Base-by-base conservation (phyloP, 2,329 filamentous ascomycete genomes). In the Trichoderma koningiopsis region DNA sequence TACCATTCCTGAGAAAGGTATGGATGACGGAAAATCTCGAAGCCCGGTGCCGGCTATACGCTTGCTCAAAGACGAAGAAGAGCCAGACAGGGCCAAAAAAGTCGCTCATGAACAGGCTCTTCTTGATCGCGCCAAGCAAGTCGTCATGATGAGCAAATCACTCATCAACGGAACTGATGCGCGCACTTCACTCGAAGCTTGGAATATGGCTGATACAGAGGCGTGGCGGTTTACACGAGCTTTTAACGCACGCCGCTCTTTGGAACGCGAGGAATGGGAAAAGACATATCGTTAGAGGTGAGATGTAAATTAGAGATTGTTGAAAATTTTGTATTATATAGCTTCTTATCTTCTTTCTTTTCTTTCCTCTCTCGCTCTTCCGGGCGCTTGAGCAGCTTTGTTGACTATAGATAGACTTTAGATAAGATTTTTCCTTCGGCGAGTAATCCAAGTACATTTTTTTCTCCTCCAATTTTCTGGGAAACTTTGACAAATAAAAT, bases 181-280 rank as follows among this genome's bases (percentile, higher is more conserved):
- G n/a, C 83, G 84, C 7, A 79, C 83, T 27, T 87, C 86, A 6
- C 80, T 88, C n/a, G 88, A 90, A 76, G 86, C 87, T 13, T 90
- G 88, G 88, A 89, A 88, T 76, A 77, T 93, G 72, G 91, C 88
- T 0, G 92, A 95, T 74, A 90, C 89, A 1, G 92, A 95, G 79
- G 88, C 89, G 1, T 95, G 92, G 92, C 88, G 87, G 74, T 94
- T 94, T 75, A 85, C 89, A 5, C 82, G 89, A 47, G 91, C 92
- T 0, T 93, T 87, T 72, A 81, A 89, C 62, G 91, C 90, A 22
- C 81, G 91, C 47, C 82, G 86, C 53, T 80, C 84, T 31, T 82
- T 90, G 57, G 91, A 93, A 82, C 82, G 91, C 68, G 77, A 83
- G 73, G 83, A 86, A 74, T 94, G 91, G 90, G 90, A 92, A 76